Evolutionary conservation across 2,329 filamentous ascomycete species (phyloP).

Genomic region (Epichloe uncinata): DNA sequence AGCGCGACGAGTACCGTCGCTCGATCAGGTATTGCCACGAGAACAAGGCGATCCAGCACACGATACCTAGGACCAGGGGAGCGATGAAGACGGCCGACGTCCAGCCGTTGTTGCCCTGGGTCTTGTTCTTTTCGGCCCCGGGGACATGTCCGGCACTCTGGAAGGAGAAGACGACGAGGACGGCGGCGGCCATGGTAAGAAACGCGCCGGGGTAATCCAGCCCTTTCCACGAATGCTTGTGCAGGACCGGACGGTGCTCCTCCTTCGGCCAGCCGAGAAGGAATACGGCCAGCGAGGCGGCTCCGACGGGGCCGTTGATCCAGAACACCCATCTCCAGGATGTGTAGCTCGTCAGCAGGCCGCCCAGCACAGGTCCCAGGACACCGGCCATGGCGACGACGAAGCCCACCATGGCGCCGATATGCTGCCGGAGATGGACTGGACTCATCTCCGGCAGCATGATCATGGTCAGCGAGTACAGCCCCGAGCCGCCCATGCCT

Average conservation of each 20-base stretch:
- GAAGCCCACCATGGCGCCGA: conserved; percentile 34
- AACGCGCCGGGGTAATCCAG: conserved; percentile 40
- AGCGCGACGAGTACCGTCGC: conserved; percentile 13
- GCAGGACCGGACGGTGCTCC: conserved; percentile 23
- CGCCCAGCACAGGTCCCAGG: conserved; percentile 38
- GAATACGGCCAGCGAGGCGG: conserved; percentile 32
- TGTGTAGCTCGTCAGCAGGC: conserved; percentile 33
- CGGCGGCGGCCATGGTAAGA: conserved; percentile 38
- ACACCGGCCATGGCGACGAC: conserved; percentile 35
- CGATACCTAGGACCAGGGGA: conserved; percentile 16
- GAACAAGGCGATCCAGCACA: conserved; percentile 16
- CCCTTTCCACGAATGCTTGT: conserved; percentile 31
- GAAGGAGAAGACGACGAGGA: conserved; percentile 44
- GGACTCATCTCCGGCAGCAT: conserved; percentile 39
- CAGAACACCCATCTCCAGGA: conserved; percentile 45
- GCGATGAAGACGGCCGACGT: conserved; percentile 21
- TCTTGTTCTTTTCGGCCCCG: background rate
- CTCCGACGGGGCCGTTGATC: conserved; percentile 43
- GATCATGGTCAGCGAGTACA: conserved; percentile 45
- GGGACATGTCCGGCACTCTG: conserved; percentile 30
- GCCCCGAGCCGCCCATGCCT: conserved; percentile 35
- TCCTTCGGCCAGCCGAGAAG: conserved; percentile 35
- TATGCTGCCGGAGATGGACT: conserved; percentile 23
- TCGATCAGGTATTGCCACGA: conserved; percentile 17
- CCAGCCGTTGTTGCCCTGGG: conserved; percentile 24